Evolutionary conservation across 768 basidiomycete genomes (phyloP), one percentile per base, ranked within the genome.

Genomic region (Exidia glandulosa): DNA sequence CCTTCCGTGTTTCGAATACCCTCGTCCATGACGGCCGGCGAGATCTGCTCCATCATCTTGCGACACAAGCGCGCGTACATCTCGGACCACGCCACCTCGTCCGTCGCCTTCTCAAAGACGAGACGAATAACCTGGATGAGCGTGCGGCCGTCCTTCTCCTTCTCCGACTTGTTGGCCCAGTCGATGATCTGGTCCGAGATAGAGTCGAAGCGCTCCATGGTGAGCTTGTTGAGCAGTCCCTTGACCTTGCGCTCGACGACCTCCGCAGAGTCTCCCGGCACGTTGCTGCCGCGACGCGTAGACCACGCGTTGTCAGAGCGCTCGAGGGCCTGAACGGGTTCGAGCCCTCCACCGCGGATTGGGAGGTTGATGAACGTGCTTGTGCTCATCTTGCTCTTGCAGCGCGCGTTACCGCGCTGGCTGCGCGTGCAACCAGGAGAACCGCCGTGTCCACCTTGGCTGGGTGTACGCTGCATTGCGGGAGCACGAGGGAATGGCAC

Each of bases 41-140:
- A 90, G 70, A 98, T 89, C 69, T 83, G 84, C 73, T 94, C 91
- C 88, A 94, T 90, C 84, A 96, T 88, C 80, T 92, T 90, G 64
- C 91, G 79, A 70, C 94, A 97, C 36, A 99, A 77, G 32, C 89
- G 85, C 31, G 95, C 95, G 71, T 99, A 97, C 92, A 97, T 96
- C 77, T 91, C 88, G 2, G 91, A 94, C 88, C 91, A 94, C 7
- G 86, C 83, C 48, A 91, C 91, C 71, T 96, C 94, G 71, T 96
- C 94, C 5, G 91, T 96, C 10, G 94, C 94, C 79, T 94, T 96
- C 73, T 96, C 95, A 71, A 96, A 97, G 32, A 97, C 90, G 57
- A 96, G 86, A 60, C 87, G 84, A 72, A 96, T 97, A 70, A 98
- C 95, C 66, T 94, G 90, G 65, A 95, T 95, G 62, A 97, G 83